phyloP scores from a whole-genome alignment of 129 eudicot species.

The Tanacetum coccineum region DNA sequence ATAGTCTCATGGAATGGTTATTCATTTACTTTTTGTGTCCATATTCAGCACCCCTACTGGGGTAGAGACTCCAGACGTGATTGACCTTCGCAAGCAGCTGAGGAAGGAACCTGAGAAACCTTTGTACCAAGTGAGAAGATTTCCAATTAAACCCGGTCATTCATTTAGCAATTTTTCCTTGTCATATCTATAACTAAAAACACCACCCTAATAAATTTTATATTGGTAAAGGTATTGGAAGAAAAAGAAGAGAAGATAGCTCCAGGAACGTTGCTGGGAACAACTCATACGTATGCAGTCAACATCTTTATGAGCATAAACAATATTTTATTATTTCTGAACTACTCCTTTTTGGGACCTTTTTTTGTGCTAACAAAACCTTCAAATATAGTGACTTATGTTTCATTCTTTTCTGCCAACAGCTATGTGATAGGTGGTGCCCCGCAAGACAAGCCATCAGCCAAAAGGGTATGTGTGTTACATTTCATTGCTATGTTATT shows the following conservation, averaged over 20 bases:
- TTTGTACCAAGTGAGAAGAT: too few species aligned
- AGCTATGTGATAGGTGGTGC: constrained; percentile 51
- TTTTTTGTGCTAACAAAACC: neutral
- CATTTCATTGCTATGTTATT: neutral
- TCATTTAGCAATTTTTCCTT: too few species aligned
- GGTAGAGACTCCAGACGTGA: too few species aligned
- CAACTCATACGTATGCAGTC: neutral
- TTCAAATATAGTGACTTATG: neutral
- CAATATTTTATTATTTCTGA: neutral
- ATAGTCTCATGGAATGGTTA: neutral
- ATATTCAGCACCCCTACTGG: constrained; percentile 7
- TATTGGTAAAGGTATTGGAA: neutral
- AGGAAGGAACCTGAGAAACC: too few species aligned
- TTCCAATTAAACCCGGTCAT: too few species aligned
- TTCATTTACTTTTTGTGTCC: constrained; percentile 2
- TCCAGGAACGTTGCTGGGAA: too few species aligned
- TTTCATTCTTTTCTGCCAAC: neutral
- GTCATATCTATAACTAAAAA: too few species aligned
- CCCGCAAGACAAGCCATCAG: too few species aligned
- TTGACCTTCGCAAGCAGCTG: too few species aligned
- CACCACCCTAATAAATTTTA: too few species aligned
- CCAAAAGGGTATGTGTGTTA: neutral
- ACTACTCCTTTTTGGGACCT: neutral
- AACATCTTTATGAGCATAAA: neutral
- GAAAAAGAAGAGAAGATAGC: too few species aligned